Percentiles rank a stretch among this genome's conserved stretches.
These are phyloP conservation scores for Apophysomyces elegans DNA, from an alignment of 371 early-diverging fungal species.

Conservation along the genomic window DNA sequence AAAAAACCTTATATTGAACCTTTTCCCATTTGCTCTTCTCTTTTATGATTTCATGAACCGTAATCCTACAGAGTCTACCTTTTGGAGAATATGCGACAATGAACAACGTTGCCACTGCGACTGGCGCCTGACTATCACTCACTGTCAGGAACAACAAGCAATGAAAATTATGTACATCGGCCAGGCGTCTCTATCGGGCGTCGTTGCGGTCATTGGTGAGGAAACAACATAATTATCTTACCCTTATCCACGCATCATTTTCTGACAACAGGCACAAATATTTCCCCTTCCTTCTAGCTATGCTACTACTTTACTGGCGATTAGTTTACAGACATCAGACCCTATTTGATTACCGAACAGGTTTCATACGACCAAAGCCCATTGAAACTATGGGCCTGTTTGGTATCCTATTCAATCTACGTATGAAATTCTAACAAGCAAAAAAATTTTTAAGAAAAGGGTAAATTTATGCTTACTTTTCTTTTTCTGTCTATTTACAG, in stretches of 20 bases:
- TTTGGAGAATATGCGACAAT: slow-evolving; percentile 28
- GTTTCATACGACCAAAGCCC: slow-evolving; percentile 30
- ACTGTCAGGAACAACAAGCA: slow-evolving; percentile 19
- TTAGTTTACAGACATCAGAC: slow-evolving; percentile 22
- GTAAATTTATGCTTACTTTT: neutral
- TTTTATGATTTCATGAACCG: neutral
- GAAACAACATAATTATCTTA: neutral
- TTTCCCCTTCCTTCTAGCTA: neutral
- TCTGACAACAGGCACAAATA: too few species aligned
- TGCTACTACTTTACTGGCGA: slow-evolving; percentile 20
- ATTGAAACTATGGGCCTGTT: slow-evolving; percentile 27
- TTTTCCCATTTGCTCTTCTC: neutral
- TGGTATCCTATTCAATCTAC: slow-evolving; percentile 22
- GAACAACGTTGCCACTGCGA: slow-evolving; percentile 26
- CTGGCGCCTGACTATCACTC: slow-evolving; percentile 26
- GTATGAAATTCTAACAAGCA: slow-evolving; percentile 9
- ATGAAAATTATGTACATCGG: slow-evolving; percentile 21
- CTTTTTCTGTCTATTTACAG: slow-evolving; percentile 17
- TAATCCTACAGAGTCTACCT: slow-evolving; percentile 7
- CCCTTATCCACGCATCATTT: neutral
- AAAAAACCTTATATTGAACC: neutral
- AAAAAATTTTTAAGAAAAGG: neutral
- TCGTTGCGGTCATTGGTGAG: slow-evolving; percentile 25
- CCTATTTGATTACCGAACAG: slow-evolving; percentile 22
- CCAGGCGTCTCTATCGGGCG: slow-evolving; percentile 18